Evolutionary conservation across 257 asterid genomes (phyloP).

Genomic region (Paraleonurus japonicus): DNA sequence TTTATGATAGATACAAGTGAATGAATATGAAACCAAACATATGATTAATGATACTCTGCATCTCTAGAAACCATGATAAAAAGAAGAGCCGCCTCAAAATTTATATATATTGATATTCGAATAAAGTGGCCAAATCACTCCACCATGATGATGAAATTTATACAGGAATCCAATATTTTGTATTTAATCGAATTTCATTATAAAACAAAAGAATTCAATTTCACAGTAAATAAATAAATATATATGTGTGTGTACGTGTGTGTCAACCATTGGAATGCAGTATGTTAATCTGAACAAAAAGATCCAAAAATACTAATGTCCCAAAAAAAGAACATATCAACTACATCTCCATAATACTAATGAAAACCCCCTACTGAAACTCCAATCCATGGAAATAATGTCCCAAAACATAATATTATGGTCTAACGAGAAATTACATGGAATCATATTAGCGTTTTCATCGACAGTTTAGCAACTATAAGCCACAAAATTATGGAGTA

Average conservation of each 20-base stretch:
- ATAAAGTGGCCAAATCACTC: neutral
- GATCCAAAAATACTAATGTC: neutral
- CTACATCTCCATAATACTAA: neutral
- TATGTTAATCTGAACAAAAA: neutral
- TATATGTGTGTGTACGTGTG: neutral
- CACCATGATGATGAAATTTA: neutral
- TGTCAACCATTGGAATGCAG: neutral
- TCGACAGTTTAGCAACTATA: neutral
- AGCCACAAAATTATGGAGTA: conserved; percentile 6
- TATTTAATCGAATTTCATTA: neutral
- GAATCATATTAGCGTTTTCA: neutral
- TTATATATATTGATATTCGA: neutral
- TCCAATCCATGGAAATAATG: neutral
- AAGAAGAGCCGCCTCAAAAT: neutral
- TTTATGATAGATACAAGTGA: too few relatives aligned
- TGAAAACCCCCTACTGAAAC: neutral
- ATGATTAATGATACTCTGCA: neutral
- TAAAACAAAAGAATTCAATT: neutral
- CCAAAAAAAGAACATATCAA: conserved; percentile 10
- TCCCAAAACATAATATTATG: neutral
- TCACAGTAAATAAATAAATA: too few relatives aligned
- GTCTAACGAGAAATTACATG: neutral
- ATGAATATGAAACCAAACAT: too few relatives aligned
- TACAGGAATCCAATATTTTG: neutral
- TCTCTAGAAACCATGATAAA: neutral